phyloP scores from a whole-genome alignment of 176 grass and related monocot species.

The Raddia guianensis region DNA sequence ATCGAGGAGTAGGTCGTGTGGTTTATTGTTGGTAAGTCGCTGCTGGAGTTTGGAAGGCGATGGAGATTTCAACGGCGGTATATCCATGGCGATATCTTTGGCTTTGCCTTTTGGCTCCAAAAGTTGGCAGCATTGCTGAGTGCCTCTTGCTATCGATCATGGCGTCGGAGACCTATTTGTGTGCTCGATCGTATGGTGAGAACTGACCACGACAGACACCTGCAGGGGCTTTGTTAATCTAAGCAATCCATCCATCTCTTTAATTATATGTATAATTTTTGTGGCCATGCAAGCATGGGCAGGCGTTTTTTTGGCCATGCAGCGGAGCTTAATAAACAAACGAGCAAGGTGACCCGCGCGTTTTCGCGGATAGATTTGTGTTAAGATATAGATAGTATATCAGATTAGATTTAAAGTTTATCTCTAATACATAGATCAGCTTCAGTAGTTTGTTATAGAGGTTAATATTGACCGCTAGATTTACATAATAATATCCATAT shows the following conservation, averaged over 20 bases:
- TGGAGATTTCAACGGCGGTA: not conserved
- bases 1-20: not conserved
- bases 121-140: not conserved
- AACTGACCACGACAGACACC: not conserved
- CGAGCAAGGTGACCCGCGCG: too few species aligned
- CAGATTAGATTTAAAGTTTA: too few species aligned
- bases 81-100: not conserved
- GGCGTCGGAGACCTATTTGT: not conserved
- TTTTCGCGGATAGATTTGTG: too few species aligned
- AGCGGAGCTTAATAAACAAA: too few species aligned
- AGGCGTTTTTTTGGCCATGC: too few species aligned
- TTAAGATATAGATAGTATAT: too few species aligned
- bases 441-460: too few species aligned
- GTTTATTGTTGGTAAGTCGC: slow-evolving; percentile 21
- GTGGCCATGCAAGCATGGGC: not conserved
- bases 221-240: not conserved
- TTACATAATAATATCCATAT: too few species aligned
- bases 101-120: not conserved
- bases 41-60: slow-evolving; percentile 1
- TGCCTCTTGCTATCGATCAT: not conserved
- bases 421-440: too few species aligned
- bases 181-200: not conserved
- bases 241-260: not conserved
- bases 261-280: not conserved
- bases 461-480: too few species aligned